These are phyloP conservation scores for Candida glaebosa DNA, from an alignment of 805 yeast species.

Conservation along the genomic window DNA sequence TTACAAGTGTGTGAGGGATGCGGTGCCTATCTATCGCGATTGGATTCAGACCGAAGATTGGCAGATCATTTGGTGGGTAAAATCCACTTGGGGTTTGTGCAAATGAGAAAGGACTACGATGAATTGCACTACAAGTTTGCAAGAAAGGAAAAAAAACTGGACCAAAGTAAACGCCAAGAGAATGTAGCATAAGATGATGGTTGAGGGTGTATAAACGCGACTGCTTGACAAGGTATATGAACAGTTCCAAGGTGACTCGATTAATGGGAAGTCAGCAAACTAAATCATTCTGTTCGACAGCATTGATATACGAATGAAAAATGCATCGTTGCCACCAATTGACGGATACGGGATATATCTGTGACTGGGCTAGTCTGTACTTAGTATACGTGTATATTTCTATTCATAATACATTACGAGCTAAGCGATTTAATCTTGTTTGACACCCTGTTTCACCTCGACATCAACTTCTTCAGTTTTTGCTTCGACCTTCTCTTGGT, in stretches of 20 bases:
- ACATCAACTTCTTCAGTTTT: neutral
- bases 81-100: constrained; percentile 77
- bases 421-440: constrained; percentile 1
- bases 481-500: constrained; percentile 3
- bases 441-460: neutral
- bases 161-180: neutral
- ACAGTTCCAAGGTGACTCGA: no score
- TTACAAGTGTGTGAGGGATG: constrained; percentile 87
- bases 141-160: constrained; percentile 4
- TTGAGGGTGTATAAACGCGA: no score
- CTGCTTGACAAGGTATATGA: no score
- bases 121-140: constrained; percentile 23
- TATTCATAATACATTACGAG: no score
- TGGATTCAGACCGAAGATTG: constrained; percentile 83
- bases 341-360: no score
- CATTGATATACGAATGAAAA: no score
- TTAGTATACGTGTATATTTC: no score
- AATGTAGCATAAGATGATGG: neutral
- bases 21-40: constrained; percentile 80
- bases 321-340: no score
- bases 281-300: no score
- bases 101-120: constrained; percentile 58
- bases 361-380: no score
- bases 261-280: no score
- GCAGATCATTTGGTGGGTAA: constrained; percentile 91